phyloP scores from a whole-genome alignment of 305 asterid species.

The Fraxinus nigra region DNA sequence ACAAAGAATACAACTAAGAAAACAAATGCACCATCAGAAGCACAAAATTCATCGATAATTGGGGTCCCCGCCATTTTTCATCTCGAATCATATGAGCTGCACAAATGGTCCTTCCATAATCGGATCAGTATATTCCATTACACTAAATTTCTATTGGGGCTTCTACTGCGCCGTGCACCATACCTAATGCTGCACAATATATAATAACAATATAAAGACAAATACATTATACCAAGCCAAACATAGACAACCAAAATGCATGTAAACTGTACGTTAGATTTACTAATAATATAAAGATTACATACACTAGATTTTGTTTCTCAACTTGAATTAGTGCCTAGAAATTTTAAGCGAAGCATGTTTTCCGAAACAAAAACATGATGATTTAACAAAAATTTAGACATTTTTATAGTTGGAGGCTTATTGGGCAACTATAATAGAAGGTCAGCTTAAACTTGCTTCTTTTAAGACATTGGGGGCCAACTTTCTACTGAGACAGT shows the following conservation, averaged over 20 bases:
- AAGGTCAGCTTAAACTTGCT: neutral
- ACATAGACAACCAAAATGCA: neutral
- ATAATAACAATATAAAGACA: neutral
- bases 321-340: neutral
- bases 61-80: neutral
- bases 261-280: no score
- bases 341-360: neutral
- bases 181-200: conserved; percentile 24
- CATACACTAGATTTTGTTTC: neutral
- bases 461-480: neutral
- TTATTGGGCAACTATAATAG: neutral
- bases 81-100: neutral
- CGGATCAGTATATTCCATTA: neutral
- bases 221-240: neutral
- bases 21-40: neutral
- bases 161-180: conserved; percentile 52
- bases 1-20: neutral
- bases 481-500: neutral
- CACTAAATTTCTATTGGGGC: conserved; percentile 45
- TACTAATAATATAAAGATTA: neutral
- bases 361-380: neutral
- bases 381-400: neutral
- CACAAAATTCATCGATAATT: neutral
- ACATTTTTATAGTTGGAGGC: neutral
- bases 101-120: neutral